Evolutionary conservation across 2,329 filamentous ascomycete species (phyloP).

Genomic region (Coniochaeta sp.): DNA sequence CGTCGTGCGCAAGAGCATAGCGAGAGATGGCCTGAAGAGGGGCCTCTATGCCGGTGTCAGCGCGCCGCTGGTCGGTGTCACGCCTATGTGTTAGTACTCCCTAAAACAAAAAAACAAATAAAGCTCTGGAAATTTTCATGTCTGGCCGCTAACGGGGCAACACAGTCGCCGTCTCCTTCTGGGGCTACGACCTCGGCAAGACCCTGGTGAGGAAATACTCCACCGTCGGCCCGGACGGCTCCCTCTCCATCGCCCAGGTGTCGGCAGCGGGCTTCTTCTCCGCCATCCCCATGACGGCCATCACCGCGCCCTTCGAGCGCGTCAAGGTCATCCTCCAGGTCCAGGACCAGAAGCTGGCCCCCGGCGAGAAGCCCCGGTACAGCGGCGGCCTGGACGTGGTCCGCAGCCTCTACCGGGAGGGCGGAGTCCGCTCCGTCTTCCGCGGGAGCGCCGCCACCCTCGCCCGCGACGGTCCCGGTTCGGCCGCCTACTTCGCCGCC

Average conservation of each 20-base stretch:
- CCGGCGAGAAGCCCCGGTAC: constrained; percentile 91
- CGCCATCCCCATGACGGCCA: constrained; percentile 92
- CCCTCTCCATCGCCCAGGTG: constrained; percentile 77
- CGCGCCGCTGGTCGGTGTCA: constrained; percentile 89
- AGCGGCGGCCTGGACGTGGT: constrained; percentile 83
- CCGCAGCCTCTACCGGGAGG: constrained; percentile 83
- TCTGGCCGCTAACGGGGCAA: not conserved
- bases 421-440: constrained; percentile 86
- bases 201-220: constrained; percentile 67
- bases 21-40: constrained; percentile 70
- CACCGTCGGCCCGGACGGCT: constrained; percentile 56
- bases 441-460: constrained; percentile 85
- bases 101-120: too few relatives aligned
- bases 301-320: constrained; percentile 98
- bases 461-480: constrained; percentile 86
- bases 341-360: constrained; percentile 77
- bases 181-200: constrained; percentile 96
- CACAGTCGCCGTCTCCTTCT: constrained; percentile 61
- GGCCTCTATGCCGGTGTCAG: constrained; percentile 96
- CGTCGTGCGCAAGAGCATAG: constrained; percentile 82
- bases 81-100: constrained; percentile 84
- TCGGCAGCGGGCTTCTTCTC: constrained; percentile 95
- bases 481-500: constrained; percentile 91
- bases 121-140: not conserved
- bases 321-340: constrained; percentile 98